Conservation (phyloP, 345 rosid species). For the Cardamine resedifolia region DNA sequence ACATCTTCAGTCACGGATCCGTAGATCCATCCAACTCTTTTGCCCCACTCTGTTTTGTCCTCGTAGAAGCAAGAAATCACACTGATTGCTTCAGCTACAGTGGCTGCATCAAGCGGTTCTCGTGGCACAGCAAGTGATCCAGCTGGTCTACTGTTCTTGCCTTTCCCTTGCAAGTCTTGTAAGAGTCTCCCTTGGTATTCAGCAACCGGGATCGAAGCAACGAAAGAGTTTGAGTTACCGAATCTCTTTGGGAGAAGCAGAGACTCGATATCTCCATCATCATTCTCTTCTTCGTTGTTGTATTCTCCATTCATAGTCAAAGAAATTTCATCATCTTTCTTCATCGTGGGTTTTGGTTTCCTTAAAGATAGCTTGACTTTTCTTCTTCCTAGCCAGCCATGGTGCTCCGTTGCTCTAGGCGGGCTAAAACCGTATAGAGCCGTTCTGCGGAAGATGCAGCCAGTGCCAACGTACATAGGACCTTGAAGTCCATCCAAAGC, state of each 20-base stretch:
- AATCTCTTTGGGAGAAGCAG: conserved; percentile 64
- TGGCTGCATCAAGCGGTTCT: conserved; percentile 78
- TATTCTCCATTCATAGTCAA: conserved; percentile 47
- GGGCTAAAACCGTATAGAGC: conserved; percentile 73
- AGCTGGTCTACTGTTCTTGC: conserved; percentile 64
- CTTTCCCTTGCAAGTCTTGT: conserved; percentile 62
- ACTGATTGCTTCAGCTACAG: conserved; percentile 77
- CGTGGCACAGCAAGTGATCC: conserved; percentile 81
- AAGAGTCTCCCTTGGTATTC: conserved; percentile 77
- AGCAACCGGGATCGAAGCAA: conserved; percentile 70
- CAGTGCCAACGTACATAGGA: conserved; percentile 66
- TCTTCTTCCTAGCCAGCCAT: conserved; percentile 68
- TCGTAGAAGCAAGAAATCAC: conserved; percentile 81
- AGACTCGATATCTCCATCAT: conserved; percentile 71
- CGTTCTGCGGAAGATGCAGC: conserved; percentile 63
- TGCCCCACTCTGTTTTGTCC: conserved; percentile 83
- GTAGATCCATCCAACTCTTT: conserved; percentile 80
- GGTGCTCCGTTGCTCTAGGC: conserved; percentile 72
- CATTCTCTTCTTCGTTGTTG: conserved; percentile 51
- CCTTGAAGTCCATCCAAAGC: conserved; percentile 68
- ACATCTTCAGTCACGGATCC: conserved; percentile 88
- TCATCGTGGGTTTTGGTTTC: conserved; percentile 41
- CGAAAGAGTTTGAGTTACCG: conserved; percentile 62
- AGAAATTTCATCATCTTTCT: conserved; percentile 56
- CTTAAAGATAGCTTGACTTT: conserved; percentile 59